These are phyloP conservation scores for Teunomyces stri DNA, from an alignment of 805 yeast species.

Conservation along the genomic window DNA sequence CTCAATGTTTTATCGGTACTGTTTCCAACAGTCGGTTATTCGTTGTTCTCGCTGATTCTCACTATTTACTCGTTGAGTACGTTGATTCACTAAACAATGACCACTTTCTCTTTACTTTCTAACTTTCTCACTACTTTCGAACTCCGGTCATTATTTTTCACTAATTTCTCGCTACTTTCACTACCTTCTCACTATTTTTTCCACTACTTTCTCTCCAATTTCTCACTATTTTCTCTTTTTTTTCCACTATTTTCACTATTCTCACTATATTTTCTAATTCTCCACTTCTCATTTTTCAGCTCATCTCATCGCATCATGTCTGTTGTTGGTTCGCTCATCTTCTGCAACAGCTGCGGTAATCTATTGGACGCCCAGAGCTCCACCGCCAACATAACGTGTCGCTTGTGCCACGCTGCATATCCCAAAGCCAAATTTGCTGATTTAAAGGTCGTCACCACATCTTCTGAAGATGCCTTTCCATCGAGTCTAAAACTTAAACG, in stretches of 20 bases:
- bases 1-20: no score
- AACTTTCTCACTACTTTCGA: no score
- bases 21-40: no score
- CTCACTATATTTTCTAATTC: background rate
- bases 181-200: no score
- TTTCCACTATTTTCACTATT: background rate
- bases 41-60: no score
- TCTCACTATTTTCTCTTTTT: background rate
- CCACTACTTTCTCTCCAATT: background rate
- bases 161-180: no score
- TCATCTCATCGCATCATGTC: slow-evolving; percentile 54
- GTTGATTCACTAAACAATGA: no score
- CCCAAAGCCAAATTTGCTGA: slow-evolving; percentile 59
- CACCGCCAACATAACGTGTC: slow-evolving; percentile 53
- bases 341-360: slow-evolving; percentile 92
- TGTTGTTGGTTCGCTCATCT: slow-evolving; percentile 91
- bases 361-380: slow-evolving; percentile 66
- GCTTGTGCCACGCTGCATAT: slow-evolving; percentile 44
- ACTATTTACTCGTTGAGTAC: no score
- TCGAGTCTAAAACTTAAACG: slow-evolving; percentile 75
- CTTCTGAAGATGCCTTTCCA: slow-evolving; percentile 93
- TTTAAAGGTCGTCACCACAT: slow-evolving; percentile 80
- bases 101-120: no score
- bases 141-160: no score
- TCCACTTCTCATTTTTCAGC: background rate